Percentiles rank a stretch among this genome's conserved stretches.
phyloP scores from a whole-genome alignment of 352 stramenopile genomes.

The Globisporangium emineosum region DNA sequence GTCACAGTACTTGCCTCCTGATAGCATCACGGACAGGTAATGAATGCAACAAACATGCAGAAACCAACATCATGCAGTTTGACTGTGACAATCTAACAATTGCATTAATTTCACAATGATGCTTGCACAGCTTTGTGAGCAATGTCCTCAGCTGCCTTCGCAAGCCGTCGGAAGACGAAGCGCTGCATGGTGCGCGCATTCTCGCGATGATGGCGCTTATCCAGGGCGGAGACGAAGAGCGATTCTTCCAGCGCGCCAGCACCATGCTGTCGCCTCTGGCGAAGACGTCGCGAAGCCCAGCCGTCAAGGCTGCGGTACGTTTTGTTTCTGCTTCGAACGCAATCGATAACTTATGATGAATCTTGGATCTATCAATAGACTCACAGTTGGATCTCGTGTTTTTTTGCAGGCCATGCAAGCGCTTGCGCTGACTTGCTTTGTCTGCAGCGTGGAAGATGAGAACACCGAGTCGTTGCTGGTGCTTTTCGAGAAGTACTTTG shows the following conservation, averaged over 20 bases:
- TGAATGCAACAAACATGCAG: neutral
- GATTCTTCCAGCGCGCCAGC: slow-evolving; percentile 73
- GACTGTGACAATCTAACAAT: neutral
- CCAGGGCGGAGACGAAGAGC: slow-evolving; percentile 67
- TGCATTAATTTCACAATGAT: neutral
- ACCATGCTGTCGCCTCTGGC: slow-evolving; percentile 67
- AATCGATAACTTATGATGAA: neutral
- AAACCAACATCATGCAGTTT: neutral
- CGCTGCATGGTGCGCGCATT: slow-evolving; percentile 60
- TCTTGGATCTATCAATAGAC: neutral
- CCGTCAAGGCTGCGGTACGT: slow-evolving; percentile 65
- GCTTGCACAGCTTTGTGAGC: slow-evolving; percentile 49
- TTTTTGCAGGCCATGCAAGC: slow-evolving; percentile 53
- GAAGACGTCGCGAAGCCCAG: slow-evolving; percentile 55
- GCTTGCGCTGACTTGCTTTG: slow-evolving; percentile 71
- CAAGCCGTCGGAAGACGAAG: slow-evolving; percentile 70
- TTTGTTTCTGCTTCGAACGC: neutral
- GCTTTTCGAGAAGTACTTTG: slow-evolving; percentile 67
- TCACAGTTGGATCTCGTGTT: neutral
- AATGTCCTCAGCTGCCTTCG: slow-evolving; percentile 69
- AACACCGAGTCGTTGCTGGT: slow-evolving; percentile 64
- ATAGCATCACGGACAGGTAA: slow-evolving; percentile 74
- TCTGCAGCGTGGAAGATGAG: slow-evolving; percentile 77
- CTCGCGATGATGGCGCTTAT: slow-evolving; percentile 73
- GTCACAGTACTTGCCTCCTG: slow-evolving; percentile 62